These are phyloP conservation scores for Apiospora arundinis DNA, from an alignment of 2,329 filamentous ascomycete species.

Conservation along the genomic window DNA sequence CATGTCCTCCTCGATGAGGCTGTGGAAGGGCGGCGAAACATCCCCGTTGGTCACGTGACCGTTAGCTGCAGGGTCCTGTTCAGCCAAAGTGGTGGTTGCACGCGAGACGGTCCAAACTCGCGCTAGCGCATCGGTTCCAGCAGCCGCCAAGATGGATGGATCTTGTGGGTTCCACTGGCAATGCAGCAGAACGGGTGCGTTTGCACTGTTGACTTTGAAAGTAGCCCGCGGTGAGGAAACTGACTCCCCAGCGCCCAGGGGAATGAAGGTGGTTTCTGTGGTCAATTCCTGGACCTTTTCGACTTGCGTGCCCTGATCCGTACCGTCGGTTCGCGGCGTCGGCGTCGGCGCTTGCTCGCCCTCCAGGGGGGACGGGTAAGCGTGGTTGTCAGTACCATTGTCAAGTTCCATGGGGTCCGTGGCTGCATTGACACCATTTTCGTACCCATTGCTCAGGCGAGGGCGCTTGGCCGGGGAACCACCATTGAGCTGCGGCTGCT, in stretches of 20 bases:
- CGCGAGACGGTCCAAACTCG: constrained; percentile 70
- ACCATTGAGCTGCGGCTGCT: constrained; percentile 54
- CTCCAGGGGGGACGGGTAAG: constrained; percentile 70
- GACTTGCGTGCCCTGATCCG: constrained; percentile 68
- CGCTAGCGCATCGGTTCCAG: constrained; percentile 73
- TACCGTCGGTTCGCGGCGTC: constrained; percentile 63
- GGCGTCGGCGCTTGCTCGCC: constrained; percentile 61
- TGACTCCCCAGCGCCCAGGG: constrained; percentile 50
- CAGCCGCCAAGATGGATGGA: constrained; percentile 69
- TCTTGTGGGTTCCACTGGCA: constrained; percentile 73
- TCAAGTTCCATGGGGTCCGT: constrained; percentile 68
- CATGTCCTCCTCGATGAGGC: constrained; percentile 60
- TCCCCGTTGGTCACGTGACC: constrained; percentile 51
- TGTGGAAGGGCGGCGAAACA: constrained; percentile 49
- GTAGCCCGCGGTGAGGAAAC: constrained; percentile 45
- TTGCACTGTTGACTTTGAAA: constrained; percentile 49
- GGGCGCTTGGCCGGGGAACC: constrained; percentile 65
- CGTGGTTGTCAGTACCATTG: constrained; percentile 63
- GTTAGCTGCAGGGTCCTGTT: constrained; percentile 49
- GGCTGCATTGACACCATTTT: constrained; percentile 45
- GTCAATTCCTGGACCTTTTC: constrained; percentile 68
- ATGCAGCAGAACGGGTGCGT: constrained; percentile 67
- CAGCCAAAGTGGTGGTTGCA: constrained; percentile 52
- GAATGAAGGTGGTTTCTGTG: constrained; percentile 65
- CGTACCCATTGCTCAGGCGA: constrained; percentile 67